Base-by-base conservation (phyloP, 2,329 filamentous ascomycete genomes). In the Fusarium buharicum region DNA sequence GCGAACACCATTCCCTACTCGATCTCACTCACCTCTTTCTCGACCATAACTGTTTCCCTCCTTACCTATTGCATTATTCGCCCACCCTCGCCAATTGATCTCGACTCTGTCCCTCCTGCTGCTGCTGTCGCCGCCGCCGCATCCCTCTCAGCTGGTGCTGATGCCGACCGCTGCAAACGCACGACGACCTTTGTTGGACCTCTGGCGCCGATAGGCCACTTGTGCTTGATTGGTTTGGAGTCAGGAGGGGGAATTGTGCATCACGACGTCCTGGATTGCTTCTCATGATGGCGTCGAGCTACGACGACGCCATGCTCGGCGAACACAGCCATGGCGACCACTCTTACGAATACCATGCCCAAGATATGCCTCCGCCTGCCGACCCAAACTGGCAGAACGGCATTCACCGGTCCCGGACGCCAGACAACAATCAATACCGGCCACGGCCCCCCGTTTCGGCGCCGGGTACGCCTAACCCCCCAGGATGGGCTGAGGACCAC, bases 221-320 rank as follows among this genome's bases (percentile, higher is more conserved):
- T 43, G 49, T 20, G 48, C 46, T 66, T 57, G 61, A 65, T 58
- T 62, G 48, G 61, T 55, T 59, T 64, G 66, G 66, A 68, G 59
- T 67, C 60, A 67, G 71, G 69, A 69, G 63, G 66, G 62, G 59
- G 64, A 62, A 59, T 47, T 63, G 64, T 63, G 59, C 40, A 61
- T 64, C 57, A 50, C 52, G 45, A 63, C 55, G 55, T 65, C 48
- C 55, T 67, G 66, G 66, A 66, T 66, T 63, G 55, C 61, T 69
- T 62, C 59, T 64, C 69, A 70, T 64, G 52, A 81, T 82, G 77
- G 79, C 79, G 66, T 79, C 81, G 65, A 80, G 80, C 63, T 80
- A 82, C 72, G 78, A 79, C 66, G 75, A 76, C 68, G 74, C 74
- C 66, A 70, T 74, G 67, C 74, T 75, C 59, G 70, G 68, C 71